These are phyloP conservation scores for Fusarium dimerum DNA, from an alignment of 2,329 filamentous ascomycete genomes.

Conservation along the genomic window DNA sequence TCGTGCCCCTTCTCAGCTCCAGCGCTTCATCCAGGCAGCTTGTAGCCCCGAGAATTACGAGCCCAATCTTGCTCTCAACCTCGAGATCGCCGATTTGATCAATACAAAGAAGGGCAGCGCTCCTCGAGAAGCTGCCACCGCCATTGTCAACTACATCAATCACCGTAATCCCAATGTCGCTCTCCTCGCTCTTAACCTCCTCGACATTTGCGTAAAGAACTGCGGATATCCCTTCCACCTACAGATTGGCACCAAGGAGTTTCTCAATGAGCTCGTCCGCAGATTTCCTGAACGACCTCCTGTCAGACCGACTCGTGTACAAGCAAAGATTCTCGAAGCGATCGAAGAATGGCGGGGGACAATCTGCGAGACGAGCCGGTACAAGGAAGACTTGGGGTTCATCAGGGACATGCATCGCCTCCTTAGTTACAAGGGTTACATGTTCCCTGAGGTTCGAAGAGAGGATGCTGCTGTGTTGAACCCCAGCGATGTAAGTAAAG, in stretches of 20 bases:
- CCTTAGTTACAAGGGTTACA: constrained; percentile 94
- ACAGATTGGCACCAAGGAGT: constrained; percentile 98
- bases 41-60: constrained; percentile 98
- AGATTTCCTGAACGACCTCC: constrained; percentile 94
- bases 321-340: constrained; percentile 88
- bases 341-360: constrained; percentile 99
- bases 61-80: constrained; percentile 91
- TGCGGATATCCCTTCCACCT: constrained; percentile 99
- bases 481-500: constrained; percentile 80
- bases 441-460: constrained; percentile 86
- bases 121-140: constrained; percentile 89
- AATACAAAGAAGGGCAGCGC: constrained; percentile 96
- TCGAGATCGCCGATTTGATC: constrained; percentile 95
- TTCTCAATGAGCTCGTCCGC: constrained; percentile 95
- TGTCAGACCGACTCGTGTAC: constrained; percentile 80
- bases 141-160: constrained; percentile 94
- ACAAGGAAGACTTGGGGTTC: constrained; percentile 95
- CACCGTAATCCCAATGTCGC: constrained; percentile 96
- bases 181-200: constrained; percentile 82
- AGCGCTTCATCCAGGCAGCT: constrained; percentile 93
- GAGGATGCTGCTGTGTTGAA: constrained; percentile 97
- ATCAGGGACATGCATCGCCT: constrained; percentile 97
- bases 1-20: constrained; percentile 80
- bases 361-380: constrained; percentile 96
- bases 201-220: constrained; percentile 99